Evolutionary conservation across 176 grass and related monocot genomes (phyloP).

Genomic region (Musa schizocarpa): DNA sequence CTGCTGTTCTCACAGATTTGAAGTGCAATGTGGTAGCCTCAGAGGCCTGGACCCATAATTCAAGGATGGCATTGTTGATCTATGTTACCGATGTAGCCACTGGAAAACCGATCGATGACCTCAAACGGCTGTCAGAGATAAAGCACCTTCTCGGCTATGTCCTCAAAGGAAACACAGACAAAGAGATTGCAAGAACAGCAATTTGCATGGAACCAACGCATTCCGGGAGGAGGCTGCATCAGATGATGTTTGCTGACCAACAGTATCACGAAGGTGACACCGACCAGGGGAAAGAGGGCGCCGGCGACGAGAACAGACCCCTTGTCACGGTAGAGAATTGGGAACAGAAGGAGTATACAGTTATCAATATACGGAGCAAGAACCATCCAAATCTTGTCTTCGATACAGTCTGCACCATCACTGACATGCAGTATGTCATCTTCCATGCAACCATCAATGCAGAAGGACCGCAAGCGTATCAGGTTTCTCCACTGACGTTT

Average conservation of each 20-base stretch:
- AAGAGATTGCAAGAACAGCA: constrained; percentile 22
- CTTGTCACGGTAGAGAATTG: constrained; percentile 57
- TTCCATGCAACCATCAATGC: constrained; percentile 81
- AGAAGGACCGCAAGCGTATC: constrained; percentile 64
- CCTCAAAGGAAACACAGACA: constrained; percentile 45
- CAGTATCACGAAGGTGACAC: not conserved
- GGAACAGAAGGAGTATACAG: constrained; percentile 59
- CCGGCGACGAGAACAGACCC: not conserved
- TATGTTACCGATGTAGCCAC: constrained; percentile 51
- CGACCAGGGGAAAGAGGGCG: not conserved
- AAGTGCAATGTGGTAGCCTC: constrained; percentile 63
- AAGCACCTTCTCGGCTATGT: constrained; percentile 57
- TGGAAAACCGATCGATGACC: constrained; percentile 34
- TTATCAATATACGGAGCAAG: constrained; percentile 60
- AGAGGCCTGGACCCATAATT: constrained; percentile 81
- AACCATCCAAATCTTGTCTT: constrained; percentile 76
- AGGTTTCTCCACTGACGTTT: constrained; percentile 23
- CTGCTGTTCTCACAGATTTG: constrained; percentile 71
- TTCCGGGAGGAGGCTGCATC: constrained; percentile 61
- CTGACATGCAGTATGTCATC: constrained; percentile 78
- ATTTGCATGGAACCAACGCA: constrained; percentile 31
- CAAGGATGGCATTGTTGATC: constrained; percentile 62
- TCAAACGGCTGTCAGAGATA: constrained; percentile 34
- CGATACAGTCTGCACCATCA: constrained; percentile 85
- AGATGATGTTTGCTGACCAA: constrained; percentile 61